Evolutionary conservation across 2,329 filamentous ascomycete species (phyloP), one percentile per base, ranked within the genome.

Genomic region (Sporothrix euskadiensis): DNA sequence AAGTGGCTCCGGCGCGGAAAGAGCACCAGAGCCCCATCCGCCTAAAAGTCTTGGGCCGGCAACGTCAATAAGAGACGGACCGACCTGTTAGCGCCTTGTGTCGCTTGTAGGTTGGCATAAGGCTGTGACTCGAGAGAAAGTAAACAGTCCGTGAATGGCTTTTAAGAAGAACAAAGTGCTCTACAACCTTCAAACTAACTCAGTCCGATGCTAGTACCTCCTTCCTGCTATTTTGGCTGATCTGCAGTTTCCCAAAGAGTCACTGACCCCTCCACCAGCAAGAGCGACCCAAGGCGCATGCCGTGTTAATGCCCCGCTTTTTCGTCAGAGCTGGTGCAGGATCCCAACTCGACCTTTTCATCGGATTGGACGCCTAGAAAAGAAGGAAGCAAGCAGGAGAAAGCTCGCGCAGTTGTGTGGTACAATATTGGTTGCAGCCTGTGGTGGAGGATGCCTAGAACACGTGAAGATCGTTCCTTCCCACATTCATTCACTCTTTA

Each of bases 391-490:
- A 30, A n/a, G 8, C 16, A 12, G 9, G 9, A 14, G 57, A 5
- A 16, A 63, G 7, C 35, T 65, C 2, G 35, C n/a, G 39, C 59
- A 65, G 35, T 26, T 26, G 9, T 10, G 22, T 41, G n/a, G n/a
- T 26, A 14, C 26, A 39, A 19, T 54, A 7, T 22, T 32, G 44
- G 66, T 39, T 35, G 69, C 57, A 54, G 69, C 69, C 59, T 65
- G 57, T 65, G 57, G 39, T 12, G 22, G 49, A 49, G 61, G 71
- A 54, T 69, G 71, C 71, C 71, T 72, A 72, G 44, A 68, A 35
- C 71, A 72, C 61, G 63, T 69, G 63, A 59, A 68, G 30, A 32
- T 49, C 10, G 47, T 22, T 57, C 22, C 12, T 59, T 47, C 66
- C 49, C 30, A 8, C 14, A 39, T 9, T 41, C n/a, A 52, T 52